These are phyloP conservation scores for Mycena rebaudengoi DNA, from an alignment of 768 basidiomycete species.

Conservation along the genomic window DNA sequence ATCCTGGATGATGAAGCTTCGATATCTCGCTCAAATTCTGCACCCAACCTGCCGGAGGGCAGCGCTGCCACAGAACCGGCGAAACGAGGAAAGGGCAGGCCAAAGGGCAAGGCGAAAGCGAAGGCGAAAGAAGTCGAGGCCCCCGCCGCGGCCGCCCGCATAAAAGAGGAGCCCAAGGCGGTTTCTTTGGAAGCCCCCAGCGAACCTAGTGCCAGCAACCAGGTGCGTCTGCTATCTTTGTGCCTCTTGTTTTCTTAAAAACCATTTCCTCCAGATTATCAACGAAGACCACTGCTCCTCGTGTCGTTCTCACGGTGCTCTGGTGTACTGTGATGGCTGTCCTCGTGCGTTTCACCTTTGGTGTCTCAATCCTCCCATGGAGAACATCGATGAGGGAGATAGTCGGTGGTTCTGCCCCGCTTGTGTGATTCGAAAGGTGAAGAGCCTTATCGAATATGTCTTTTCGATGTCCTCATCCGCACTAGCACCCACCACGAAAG, in stretches of 20 bases:
- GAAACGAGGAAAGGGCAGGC: constrained; percentile 39
- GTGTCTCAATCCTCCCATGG: constrained; percentile 96
- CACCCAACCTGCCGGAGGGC: constrained; percentile 48
- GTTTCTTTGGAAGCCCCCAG: constrained; percentile 51
- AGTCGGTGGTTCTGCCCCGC: constrained; percentile 84
- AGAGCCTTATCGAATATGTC: constrained; percentile 30
- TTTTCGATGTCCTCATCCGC: constrained; percentile 29
- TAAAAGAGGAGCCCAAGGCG: constrained; percentile 62
- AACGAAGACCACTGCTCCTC: constrained; percentile 91
- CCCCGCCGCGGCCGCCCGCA: constrained; percentile 43
- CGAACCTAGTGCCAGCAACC: constrained; percentile 50
- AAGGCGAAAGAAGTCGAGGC: constrained; percentile 50
- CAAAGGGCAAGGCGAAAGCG: constrained; percentile 64
- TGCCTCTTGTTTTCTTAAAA: constrained; percentile 7
- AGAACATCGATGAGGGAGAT: constrained; percentile 86
- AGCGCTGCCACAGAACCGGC: constrained; percentile 34
- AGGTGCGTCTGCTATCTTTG: constrained; percentile 43
- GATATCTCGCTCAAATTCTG: constrained; percentile 72
- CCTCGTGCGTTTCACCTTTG: constrained; percentile 95
- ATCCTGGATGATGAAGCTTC: constrained; percentile 66
- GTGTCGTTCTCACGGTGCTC: constrained; percentile 81
- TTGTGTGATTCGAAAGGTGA: constrained; percentile 73
- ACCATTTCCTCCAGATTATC: constrained; percentile 41
- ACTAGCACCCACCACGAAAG: constrained; percentile 73
- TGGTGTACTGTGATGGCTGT: constrained; percentile 98